A percentile compares a stretch with the other conserved stretches of the same genome.
Evolutionary conservation across 2,329 filamentous ascomycete genomes (phyloP).

Genomic region (Colletotrichum tabaci): DNA sequence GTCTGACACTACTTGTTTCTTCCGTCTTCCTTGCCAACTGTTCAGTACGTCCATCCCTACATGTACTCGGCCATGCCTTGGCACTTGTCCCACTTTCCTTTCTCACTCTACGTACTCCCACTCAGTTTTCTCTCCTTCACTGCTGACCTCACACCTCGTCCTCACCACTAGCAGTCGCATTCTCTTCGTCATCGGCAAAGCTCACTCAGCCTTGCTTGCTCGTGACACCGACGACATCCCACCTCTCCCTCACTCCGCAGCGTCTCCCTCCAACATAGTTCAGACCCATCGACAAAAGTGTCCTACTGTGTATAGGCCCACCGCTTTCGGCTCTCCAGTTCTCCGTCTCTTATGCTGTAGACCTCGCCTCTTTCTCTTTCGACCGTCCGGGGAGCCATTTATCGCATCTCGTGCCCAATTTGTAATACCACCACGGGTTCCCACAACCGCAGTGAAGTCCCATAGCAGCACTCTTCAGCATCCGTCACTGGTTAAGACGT

Average conservation of each 20-base stretch:
- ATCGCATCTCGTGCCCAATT: slow-evolving; percentile 26
- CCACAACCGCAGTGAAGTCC: slow-evolving; percentile 12
- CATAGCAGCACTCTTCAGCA: slow-evolving; percentile 8
- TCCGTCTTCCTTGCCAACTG: not conserved
- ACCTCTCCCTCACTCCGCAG: not conserved
- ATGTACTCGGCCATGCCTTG: slow-evolving; percentile 25
- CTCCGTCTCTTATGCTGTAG: slow-evolving; percentile 2
- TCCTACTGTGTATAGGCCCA: not conserved
- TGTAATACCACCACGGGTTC: slow-evolving; percentile 25
- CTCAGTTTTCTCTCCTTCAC: slow-evolving; percentile 8
- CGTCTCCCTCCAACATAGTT: not conserved
- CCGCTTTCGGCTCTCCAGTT: slow-evolving; percentile 27
- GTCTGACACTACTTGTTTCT: slow-evolving; percentile 18
- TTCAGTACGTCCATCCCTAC: slow-evolving; percentile 27
- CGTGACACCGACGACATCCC: slow-evolving; percentile 11
- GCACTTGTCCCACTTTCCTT: not conserved
- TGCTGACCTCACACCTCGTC: slow-evolving; percentile 10
- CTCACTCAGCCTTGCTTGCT: slow-evolving; percentile 12
- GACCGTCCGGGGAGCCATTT: slow-evolving; percentile 23
- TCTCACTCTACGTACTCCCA: slow-evolving; percentile 6
- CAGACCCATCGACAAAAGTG: slow-evolving; percentile 2
- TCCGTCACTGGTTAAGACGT: slow-evolving; percentile 21
- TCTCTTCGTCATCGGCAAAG: slow-evolving; percentile 1
- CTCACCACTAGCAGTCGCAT: slow-evolving; percentile 1
- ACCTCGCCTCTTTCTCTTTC: slow-evolving; percentile 3